Evolutionary conservation across 345 rosid species (phyloP), one percentile per base, ranked within the genome.

Genomic region (Kernera saxatilis): DNA sequence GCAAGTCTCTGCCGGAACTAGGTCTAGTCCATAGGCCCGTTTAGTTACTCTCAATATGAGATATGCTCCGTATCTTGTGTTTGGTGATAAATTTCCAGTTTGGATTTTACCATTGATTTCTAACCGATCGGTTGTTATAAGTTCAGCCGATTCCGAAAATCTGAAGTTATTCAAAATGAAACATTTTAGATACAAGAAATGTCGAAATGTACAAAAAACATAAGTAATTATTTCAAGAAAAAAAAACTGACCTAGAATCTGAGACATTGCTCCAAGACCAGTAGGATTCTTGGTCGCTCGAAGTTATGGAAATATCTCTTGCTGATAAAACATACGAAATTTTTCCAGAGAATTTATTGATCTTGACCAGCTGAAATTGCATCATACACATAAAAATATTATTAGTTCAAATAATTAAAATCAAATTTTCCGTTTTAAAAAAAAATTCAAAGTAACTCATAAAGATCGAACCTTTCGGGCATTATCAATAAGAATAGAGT

Each of bases 311-410:
- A 60, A 90, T 84, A 64, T 84, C 86, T 72, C 88, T 88, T 23
- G 98, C 88, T 3, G 97, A 90, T 39, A 92, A 50, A 23, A 78
- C 15, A 40, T 76, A 88, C 0, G 82, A 83, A 25, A 73, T 78
- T 72, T 57, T 85, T n/a, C 93, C 95, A 2, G 84, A 72, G 15
- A 77, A 75, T 79, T 71, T 85, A 70, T 90, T 88, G 62, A 90
- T 21, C 64, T 74, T 79, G 82, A 87, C 83, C 48, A 83, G 78
- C 95, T 92, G 82, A 43, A 27, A 43, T 58, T 5, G 11, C 53
- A 46, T 19, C 41, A 61, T 12, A 56, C 1, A 11, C 4, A 55
- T 0, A 44, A 37, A 35, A 0, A 63, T 13, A 14, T 52, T 22
- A 33, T 72, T 30, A 72, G 64, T 21, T 53, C 30, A 1, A 18